Base-by-base conservation (phyloP, 768 basidiomycete species). In the Boletales sp. region DNA sequence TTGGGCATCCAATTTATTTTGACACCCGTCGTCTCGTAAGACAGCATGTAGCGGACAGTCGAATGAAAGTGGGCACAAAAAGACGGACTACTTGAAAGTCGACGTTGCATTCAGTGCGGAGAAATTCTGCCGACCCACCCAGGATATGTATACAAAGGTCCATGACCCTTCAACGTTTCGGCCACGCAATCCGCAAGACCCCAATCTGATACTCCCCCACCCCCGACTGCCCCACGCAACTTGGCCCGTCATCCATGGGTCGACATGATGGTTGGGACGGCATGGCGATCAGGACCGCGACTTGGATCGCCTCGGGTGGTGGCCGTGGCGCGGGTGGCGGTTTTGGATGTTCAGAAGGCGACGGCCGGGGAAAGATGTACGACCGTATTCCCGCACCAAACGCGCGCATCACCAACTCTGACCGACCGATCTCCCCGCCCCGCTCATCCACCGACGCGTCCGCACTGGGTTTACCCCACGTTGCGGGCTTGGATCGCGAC, bases 251-350 rank as follows among this genome's bases (percentile, higher is more conserved):
- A 12, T 44, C 25, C 25, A 7, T 4, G 25, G 25, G 25, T 28
- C 25, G 25, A 28, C 5, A 28, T 18, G 44, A 42, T 7, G 47
- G 35, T 2, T 45, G 60, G 8, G 61, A 60, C 8, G 80, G 80
- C 77, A 81, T 79, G 12, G 63, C 65, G 36, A 81, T 70, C 65
- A 80, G 61, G 33, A 79, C 69, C 1, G 70, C 71, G 17, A 80
- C 62, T 42, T 75, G 69, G n/a, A 71, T 33, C 10, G 63, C 56
- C 18, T 65, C 58, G 8, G 64, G 62, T 3, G 49, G 46, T 1
- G 55, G 50, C 7, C 52, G 49, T 21, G 44, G 46, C 9, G 46
- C 45, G 8, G 55, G 56, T 6, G 56, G 48, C 5, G 57, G 56
- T 36, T 31, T 55, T 12, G 52, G 30, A n/a, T 31, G 35, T 6